Base-by-base conservation (phyloP, 177 flowering plant species). In the Telopea speciosissima region DNA sequence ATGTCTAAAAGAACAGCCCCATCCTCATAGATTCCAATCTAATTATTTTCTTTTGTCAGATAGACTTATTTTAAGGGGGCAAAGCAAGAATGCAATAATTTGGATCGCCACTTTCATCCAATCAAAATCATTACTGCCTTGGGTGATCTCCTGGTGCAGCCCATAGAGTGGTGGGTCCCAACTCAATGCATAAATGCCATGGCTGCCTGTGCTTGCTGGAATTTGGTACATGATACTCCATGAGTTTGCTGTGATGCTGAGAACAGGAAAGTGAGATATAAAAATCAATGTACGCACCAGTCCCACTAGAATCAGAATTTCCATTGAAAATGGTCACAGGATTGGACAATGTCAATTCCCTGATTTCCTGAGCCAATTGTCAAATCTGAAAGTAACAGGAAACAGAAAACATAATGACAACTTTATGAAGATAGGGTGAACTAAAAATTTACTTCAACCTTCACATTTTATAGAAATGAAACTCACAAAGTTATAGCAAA, bases 291-390 rank as follows among this genome's bases (percentile, higher is more conserved):
- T 65, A 56, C 25, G 19, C 52, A 69, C 88, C 33, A 31, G 70
- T 80, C 88, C 59, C 90, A 70, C 70, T 66, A 1, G 89, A 85
- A 22, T 70, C 49, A 66, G 97, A 82, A 75, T 81, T 74, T 56
- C 86, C 89, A 81, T 88, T 91, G 23, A 77, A 77, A 54, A 91
- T 81, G 66, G 91, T 83, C 49, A 91, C 80, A 26, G 97, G 97
- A 72, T 78, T 81, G 25, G 94, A 88, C 52, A 83, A 17, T 52
- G 87, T 72, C 76, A 91, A 77, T 77, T 89, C 91, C 81, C 83
- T 86, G 80, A 91, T 88, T 79, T 91, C 97, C 81, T 87, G 81
- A 62, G 97, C 86, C 85, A 91, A 73, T 70, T 85, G 89, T 17
- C 84, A 88, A 76, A 91, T 79, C 97, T 91, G 79, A 74, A 67